Base-by-base conservation (phyloP, 106 monocot species). In the Apostasia shenzhenica region DNA sequence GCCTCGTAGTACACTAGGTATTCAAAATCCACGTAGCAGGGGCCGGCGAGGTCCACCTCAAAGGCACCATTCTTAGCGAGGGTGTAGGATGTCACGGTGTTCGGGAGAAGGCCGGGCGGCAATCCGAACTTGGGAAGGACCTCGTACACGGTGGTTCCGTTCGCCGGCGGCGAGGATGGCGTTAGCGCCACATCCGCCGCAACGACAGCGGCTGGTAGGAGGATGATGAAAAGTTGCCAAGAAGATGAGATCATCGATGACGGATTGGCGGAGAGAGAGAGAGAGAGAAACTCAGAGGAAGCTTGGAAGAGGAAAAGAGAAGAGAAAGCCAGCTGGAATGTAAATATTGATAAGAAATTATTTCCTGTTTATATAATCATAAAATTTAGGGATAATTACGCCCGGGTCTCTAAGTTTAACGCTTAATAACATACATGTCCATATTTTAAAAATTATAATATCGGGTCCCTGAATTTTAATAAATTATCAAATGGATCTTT, bases 1-100 rank as follows among this genome's bases (percentile, higher is more conserved):
- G 69, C 44, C 40, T 54, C 84, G 72, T 86, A 92, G 76, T 75
- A 86, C 68, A 83, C 67, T 26, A 89, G 74, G 81, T 91, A 89
- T 4, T 89, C 86, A 74, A 85, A 85, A 12, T 88, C 74, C 42
- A 89, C 61, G 74, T 95, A 79, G 84, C 95, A 95, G 49, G 83
- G 69, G 0, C 69, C 75, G 2, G 55, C 45, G 39, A 90, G 86
- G 50, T 79, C 59, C 12, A 86, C 76, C 45, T 55, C 47, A 70
- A 90, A 84, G 54, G 47, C 54, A 44, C 88, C 89, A 72, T 75
- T 70, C 40, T 4, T 4, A 47, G 77, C 54, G 67, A 92, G 69
- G 14, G 79, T 69, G 84, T 73, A 84, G 63, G 83, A 74, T 1
- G 62, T 71, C 41, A 89, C 91, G 58, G 78, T 70, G 72, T 76